phyloP scores from a whole-genome alignment of 2,329 filamentous ascomycete species.

The Pseudocercospora cruenta region DNA sequence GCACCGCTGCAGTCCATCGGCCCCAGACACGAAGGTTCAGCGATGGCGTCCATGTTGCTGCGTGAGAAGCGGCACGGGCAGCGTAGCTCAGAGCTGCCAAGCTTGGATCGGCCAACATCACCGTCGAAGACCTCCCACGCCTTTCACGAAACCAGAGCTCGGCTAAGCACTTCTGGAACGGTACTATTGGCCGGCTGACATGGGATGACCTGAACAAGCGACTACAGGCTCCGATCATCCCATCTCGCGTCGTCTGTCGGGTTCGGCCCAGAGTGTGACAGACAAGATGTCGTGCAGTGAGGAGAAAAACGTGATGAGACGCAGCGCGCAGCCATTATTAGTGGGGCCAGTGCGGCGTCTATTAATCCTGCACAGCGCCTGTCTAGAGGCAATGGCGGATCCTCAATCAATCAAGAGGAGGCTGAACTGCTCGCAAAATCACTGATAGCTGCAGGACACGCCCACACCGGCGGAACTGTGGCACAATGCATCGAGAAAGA shows the following conservation, averaged over 20 bases:
- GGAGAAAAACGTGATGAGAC: slow-evolving; percentile 4
- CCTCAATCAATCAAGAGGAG: neutral
- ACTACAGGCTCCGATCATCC: neutral
- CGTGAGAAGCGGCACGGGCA: neutral
- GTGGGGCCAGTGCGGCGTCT: neutral
- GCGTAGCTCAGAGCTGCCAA: neutral
- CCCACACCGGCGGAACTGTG: neutral
- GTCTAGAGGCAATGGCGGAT: neutral
- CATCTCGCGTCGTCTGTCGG: neutral
- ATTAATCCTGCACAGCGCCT: neutral
- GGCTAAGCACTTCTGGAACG: neutral
- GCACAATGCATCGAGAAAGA: neutral
- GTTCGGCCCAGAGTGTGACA: neutral
- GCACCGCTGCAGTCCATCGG: neutral
- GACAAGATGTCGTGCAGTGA: slow-evolving; percentile 6
- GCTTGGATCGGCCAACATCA: neutral
- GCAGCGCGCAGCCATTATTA: neutral
- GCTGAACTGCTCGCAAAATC: neutral
- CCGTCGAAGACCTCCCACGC: neutral
- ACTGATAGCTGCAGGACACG: neutral
- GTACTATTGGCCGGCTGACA: slow-evolving; percentile 7
- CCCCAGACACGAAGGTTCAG: neutral
- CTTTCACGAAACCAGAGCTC: neutral
- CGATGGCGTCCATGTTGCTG: neutral
- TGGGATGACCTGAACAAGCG: neutral